Evolutionary conservation across 371 early-diverging fungal species (phyloP).

Genomic region (Lichtheimia ornata): DNA sequence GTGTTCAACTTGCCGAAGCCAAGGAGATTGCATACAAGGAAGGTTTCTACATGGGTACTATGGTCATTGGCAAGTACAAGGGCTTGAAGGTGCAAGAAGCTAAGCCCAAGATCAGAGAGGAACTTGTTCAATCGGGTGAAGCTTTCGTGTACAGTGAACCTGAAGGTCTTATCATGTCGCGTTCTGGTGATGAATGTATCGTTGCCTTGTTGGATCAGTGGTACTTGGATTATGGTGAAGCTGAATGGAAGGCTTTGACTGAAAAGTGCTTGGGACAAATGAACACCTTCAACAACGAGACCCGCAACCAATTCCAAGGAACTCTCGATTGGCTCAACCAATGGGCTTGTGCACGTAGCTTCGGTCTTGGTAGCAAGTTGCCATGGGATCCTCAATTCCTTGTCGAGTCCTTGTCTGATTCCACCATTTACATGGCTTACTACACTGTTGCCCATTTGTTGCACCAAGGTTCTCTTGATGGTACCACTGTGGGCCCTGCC

Average conservation of each 20-base stretch:
- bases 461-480: constrained; percentile 88
- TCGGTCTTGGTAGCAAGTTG: constrained; percentile 96
- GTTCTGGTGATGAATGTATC: constrained; percentile 98
- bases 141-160: constrained; percentile 97
- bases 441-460: constrained; percentile 98
- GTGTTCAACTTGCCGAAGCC: constrained; percentile 85
- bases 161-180: constrained; percentile 92
- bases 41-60: constrained; percentile 93
- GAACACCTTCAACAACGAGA: constrained; percentile 86
- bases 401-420: constrained; percentile 99
- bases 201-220: constrained; percentile 99
- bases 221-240: constrained; percentile 99
- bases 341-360: constrained; percentile 99
- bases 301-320: constrained; percentile 86
- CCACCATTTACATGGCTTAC: constrained; percentile 99
- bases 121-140: constrained; percentile 68
- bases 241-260: constrained; percentile 85
- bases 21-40: constrained; percentile 98
- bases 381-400: constrained; percentile 98
- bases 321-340: constrained; percentile 97
- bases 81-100: constrained; percentile 92
- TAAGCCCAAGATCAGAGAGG: constrained; percentile 81
- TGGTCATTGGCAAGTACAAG: constrained; percentile 81
- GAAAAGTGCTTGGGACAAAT: constrained; percentile 82
- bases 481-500: constrained; percentile 80